phyloP scores from a whole-genome alignment of 2,329 filamentous ascomycete species.

The Fusarium protoensiforme region DNA sequence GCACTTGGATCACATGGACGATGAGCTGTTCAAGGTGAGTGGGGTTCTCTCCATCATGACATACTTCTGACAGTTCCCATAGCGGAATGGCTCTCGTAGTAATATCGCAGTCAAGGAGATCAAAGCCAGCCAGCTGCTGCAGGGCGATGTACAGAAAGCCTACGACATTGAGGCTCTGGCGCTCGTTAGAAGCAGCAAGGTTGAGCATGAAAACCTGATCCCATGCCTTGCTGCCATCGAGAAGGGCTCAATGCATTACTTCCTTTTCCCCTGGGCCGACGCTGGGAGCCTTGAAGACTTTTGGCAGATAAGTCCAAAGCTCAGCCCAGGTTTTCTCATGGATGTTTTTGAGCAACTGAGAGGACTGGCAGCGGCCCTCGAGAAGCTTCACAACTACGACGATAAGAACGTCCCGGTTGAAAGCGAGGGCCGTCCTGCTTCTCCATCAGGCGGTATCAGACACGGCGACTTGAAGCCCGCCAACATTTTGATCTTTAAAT shows the following conservation, averaged over 20 bases:
- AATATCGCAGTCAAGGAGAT: constrained; percentile 9
- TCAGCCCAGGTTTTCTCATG: background rate
- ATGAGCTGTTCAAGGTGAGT: background rate
- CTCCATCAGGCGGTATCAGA: background rate
- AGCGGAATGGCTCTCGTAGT: background rate
- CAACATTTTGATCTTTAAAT: constrained; percentile 3
- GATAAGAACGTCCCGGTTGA: background rate
- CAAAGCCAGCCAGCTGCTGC: background rate
- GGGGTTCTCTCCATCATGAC: background rate
- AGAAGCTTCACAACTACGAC: background rate
- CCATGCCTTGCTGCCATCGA: constrained; percentile 10
- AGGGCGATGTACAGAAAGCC: background rate
- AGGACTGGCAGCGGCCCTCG: background rate
- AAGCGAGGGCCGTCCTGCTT: background rate
- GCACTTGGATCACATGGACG: background rate
- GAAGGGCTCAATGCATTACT: constrained; percentile 8
- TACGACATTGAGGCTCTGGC: constrained; percentile 3
- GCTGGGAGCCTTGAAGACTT: constrained; percentile 16
- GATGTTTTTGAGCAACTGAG: background rate
- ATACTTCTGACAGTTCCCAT: background rate
- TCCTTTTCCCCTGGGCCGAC: constrained; percentile 19
- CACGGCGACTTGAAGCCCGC: constrained; percentile 13
- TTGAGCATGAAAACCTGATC: background rate
- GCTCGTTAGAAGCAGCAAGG: background rate
- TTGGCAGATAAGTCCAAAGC: background rate